These are phyloP conservation scores for Dictyostelium firmibasis DNA, from an alignment of 78 protist genomes.

Conservation along the genomic window DNA sequence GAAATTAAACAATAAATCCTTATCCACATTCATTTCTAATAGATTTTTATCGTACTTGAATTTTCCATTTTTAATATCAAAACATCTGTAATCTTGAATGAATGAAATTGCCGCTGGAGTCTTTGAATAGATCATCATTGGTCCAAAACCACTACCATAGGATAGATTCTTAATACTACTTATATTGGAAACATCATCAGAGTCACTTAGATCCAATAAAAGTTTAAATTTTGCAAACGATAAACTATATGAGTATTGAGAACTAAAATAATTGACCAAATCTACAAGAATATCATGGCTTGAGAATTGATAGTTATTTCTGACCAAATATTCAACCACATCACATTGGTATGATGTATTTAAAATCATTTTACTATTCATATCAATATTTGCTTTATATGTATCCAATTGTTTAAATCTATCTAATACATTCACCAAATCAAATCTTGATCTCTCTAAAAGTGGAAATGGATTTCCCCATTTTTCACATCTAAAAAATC, in stretches of 20 bases:
- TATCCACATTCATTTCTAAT: not conserved
- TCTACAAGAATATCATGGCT: not conserved
- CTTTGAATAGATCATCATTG: not conserved
- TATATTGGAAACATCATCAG: not conserved
- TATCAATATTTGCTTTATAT: not conserved
- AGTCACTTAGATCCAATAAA: not conserved
- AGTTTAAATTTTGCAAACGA: not conserved
- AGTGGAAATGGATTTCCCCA: not conserved
- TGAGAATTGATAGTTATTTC: not conserved
- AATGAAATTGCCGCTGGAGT: not conserved
- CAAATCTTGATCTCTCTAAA: not conserved
- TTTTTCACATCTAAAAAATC: not conserved
- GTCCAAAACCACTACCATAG: not conserved
- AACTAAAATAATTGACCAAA: not conserved
- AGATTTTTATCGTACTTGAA: not conserved
- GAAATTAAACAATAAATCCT: not conserved
- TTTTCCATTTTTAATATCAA: not conserved
- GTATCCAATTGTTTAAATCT: not conserved
- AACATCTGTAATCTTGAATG: not conserved
- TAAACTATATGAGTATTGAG: not conserved
- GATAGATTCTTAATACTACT: not conserved
- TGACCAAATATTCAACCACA: not conserved
- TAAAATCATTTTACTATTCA: not conserved
- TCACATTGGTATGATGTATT: not conserved
- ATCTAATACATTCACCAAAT: not conserved